phyloP scores from a whole-genome alignment of 495 filamentous ascomycete genomes.

The Amorphotheca resinae region DNA sequence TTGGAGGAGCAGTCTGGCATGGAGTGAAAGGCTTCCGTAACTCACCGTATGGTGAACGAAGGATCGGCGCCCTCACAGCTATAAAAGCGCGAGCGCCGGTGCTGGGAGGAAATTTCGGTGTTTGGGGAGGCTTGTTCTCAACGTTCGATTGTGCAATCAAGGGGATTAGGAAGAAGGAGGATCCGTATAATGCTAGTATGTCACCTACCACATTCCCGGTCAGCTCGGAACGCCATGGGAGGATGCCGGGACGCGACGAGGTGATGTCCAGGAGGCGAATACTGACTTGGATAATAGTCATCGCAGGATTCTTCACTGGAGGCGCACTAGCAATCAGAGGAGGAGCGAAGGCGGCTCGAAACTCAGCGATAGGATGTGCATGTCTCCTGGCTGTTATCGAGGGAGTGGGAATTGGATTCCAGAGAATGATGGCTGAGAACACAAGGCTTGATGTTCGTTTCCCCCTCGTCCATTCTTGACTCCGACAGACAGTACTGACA shows the following conservation, averaged over 20 bases:
- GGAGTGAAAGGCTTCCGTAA: constrained; percentile 94
- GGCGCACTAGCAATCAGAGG: constrained; percentile 83
- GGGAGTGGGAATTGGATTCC: constrained; percentile 93
- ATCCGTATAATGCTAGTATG: constrained; percentile 88
- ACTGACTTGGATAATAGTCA: constrained; percentile 26
- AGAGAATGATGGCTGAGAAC: constrained; percentile 88
- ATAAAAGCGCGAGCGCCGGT: constrained; percentile 96
- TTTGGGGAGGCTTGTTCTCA: constrained; percentile 91
- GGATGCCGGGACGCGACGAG: too few species aligned
- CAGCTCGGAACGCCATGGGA: too few species aligned
- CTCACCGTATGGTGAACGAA: constrained; percentile 77
- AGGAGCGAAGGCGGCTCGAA: constrained; percentile 75
- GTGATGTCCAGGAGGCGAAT: not conserved
- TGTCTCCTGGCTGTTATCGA: constrained; percentile 92
- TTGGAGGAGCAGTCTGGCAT: constrained; percentile 95
- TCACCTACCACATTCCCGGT: too few species aligned
- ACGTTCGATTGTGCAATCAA: constrained; percentile 97
- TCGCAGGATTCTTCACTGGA: constrained; percentile 94
- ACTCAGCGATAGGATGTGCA: constrained; percentile 91
- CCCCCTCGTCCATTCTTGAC: not conserved
- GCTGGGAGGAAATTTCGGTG: constrained; percentile 92
- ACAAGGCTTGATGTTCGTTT: constrained; percentile 56
- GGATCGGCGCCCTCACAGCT: constrained; percentile 91
- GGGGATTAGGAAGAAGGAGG: constrained; percentile 89
- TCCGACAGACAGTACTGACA: not conserved